Evolutionary conservation across 257 asterid genomes (phyloP), one percentile per base, ranked within the genome.

Genomic region (Nicotiana obtusifolia): DNA sequence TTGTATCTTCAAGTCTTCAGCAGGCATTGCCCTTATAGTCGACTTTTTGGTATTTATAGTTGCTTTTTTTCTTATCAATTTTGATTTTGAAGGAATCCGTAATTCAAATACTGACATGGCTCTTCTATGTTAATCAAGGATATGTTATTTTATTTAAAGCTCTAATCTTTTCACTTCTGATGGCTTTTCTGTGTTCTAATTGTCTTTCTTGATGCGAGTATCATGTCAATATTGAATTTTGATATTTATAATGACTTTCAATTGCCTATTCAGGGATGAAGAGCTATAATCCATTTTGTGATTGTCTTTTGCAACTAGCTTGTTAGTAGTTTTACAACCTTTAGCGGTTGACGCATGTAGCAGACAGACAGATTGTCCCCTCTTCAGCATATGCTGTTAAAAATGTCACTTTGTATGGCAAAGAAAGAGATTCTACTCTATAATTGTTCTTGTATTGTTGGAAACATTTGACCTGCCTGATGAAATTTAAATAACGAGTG

Each of bases 121-220:
- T 52, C 24, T 19, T 57, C 62, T 57, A 19, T 57, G 62, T 57
- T 57, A 86, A 80, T 33, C 92, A 83, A 85, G 92, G 86, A 88
- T 54, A 47, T 47, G 53, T 1, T 47, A 47, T 47, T 7, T 47
- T 44, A 26, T 10, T 47, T 47, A 11, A 4, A 54, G 60, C 60
- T 54, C 4, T 10, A 9, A 10, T 47, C 53, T 13, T 47, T 47
- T 49, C 15, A 14, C 16, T 49, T 49, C 54, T 53, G 59, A 15
- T 15, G 16, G 59, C 59, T 53, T 53, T 14, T 17, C 8, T 53
- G 10, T 15, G 5, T 15, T 53, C n/a, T 15, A 53, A 53, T 44
- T 53, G 59, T 13, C 59, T 53, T 53, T 53, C 6, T 53, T 53
- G 15, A 6, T 56, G 1, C 3, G 3, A 56, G 24, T 56, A 56